A percentile compares a stretch with the other conserved stretches of the same genome.
These are phyloP conservation scores for Quercus lobata DNA, from an alignment of 331 rosid genomes.

Conservation along the genomic window DNA sequence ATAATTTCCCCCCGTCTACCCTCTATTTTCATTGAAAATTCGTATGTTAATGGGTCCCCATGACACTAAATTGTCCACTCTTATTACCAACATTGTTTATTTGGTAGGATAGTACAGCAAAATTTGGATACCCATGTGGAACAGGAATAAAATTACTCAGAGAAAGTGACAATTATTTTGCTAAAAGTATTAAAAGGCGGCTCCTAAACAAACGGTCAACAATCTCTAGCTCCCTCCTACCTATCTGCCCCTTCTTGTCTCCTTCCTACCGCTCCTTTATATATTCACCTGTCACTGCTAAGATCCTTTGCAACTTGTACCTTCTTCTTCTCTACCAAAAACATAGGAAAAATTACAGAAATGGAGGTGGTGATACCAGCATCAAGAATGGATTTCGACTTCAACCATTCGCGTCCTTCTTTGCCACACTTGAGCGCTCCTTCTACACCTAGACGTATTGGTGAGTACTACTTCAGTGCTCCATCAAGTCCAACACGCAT, in stretches of 20 bases:
- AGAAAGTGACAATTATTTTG: not conserved
- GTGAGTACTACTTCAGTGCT: slow-evolving; percentile 56
- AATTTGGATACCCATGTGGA: not conserved
- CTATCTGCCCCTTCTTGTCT: not conserved
- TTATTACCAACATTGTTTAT: not conserved
- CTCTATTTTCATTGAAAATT: not conserved
- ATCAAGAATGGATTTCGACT: slow-evolving; percentile 47
- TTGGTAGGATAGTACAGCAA: not conserved
- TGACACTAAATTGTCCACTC: not conserved
- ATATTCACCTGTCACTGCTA: not conserved
- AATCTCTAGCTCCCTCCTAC: not conserved
- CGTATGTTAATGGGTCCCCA: not conserved
- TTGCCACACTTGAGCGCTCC: slow-evolving; percentile 50
- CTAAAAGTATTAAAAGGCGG: slow-evolving; percentile 32
- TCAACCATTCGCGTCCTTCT: slow-evolving; percentile 34
- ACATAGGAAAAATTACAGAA: not conserved
- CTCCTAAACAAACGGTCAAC: slow-evolving; percentile 21
- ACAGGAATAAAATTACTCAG: not conserved
- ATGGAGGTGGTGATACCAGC: slow-evolving; percentile 57
- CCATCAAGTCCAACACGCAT: slow-evolving; percentile 70
- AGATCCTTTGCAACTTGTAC: not conserved
- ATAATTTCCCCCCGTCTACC: not conserved
- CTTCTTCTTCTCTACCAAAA: not conserved
- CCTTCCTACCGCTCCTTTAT: slow-evolving; percentile 7
- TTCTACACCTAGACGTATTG: slow-evolving; percentile 57